Percentiles rank a stretch among this genome's conserved stretches.
phyloP scores from a whole-genome alignment of 768 basidiomycete genomes.

The Rhizopogon vinicolor region DNA sequence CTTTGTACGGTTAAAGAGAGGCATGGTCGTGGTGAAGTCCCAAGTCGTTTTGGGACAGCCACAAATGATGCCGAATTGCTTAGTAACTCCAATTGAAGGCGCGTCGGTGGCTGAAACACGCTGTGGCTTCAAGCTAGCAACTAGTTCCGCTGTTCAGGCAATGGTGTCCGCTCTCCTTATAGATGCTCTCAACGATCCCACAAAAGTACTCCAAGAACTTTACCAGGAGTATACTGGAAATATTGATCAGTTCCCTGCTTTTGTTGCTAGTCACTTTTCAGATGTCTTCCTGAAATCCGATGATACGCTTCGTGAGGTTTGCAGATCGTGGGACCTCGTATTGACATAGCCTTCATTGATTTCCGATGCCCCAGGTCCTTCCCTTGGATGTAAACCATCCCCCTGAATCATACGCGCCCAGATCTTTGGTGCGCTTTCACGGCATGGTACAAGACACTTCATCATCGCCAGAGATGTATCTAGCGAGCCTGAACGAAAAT shows the following conservation, averaged over 20 bases:
- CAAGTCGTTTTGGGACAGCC: conserved; percentile 7
- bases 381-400: conserved; percentile 42
- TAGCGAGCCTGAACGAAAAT: conserved; percentile 39
- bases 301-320: conserved; percentile 39
- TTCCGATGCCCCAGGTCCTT: conserved; percentile 45
- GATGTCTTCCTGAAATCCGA: conserved; percentile 33
- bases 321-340: background rate
- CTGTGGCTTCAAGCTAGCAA: background rate
- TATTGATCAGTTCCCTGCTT: conserved; percentile 31
- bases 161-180: conserved; percentile 53
- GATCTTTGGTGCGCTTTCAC: conserved; percentile 66
- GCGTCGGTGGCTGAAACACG: conserved; percentile 1
- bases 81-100: background rate
- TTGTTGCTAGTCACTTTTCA: conserved; percentile 44
- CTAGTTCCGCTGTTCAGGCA: too few species aligned
- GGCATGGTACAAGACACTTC: conserved; percentile 86
- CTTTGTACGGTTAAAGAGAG: conserved; percentile 51
- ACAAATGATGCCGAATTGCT: background rate
- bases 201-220: conserved; percentile 43
- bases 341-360: background rate
- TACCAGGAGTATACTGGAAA: conserved; percentile 27
- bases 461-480: conserved; percentile 66
- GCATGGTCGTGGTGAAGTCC: conserved; percentile 34
- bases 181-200: conserved; percentile 48
- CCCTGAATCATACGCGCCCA: conserved; percentile 42